Evolutionary conservation across 2,329 filamentous ascomycete genomes (phyloP).

Genomic region (Trichoderma brevicompactum): DNA sequence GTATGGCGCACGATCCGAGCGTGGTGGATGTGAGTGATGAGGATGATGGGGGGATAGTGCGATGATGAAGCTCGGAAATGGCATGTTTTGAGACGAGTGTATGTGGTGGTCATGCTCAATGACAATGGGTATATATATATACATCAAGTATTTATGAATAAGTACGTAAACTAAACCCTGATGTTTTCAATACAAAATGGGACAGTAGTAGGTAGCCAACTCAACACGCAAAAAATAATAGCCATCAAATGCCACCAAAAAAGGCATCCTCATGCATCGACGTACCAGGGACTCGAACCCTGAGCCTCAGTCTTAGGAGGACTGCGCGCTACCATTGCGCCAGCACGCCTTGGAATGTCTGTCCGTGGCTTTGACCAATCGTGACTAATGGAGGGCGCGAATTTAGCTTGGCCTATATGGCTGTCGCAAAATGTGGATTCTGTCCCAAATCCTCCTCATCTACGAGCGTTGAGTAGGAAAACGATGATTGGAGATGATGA

Average conservation of each 20-base stretch:
- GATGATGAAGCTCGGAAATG: background rate
- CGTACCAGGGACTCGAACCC: constrained; percentile 48
- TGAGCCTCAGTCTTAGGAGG: constrained; percentile 49
- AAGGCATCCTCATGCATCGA: constrained; percentile 30
- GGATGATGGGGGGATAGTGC: background rate
- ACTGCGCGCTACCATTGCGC: constrained; percentile 48
- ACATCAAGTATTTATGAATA: too few relatives aligned
- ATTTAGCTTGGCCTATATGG: constrained; percentile 21
- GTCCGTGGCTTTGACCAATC: constrained; percentile 1
- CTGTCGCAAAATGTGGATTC: background rate
- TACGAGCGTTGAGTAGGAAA: background rate
- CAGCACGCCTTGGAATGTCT: constrained; percentile 37
- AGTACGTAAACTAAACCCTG: too few relatives aligned
- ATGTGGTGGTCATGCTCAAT: too few relatives aligned
- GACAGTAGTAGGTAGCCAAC: background rate
- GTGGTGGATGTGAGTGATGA: constrained; percentile 8
- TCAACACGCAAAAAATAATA: background rate
- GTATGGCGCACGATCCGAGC: constrained; percentile 52
- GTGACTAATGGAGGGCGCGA: constrained; percentile 20
- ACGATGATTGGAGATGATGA: background rate
- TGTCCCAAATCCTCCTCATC: background rate
- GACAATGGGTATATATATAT: background rate
- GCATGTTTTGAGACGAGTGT: background rate
- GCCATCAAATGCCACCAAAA: background rate
- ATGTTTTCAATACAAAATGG: background rate